Conservation (phyloP, 2,329 filamentous ascomycete genomes). For the Colletotrichum sp. region DNA sequence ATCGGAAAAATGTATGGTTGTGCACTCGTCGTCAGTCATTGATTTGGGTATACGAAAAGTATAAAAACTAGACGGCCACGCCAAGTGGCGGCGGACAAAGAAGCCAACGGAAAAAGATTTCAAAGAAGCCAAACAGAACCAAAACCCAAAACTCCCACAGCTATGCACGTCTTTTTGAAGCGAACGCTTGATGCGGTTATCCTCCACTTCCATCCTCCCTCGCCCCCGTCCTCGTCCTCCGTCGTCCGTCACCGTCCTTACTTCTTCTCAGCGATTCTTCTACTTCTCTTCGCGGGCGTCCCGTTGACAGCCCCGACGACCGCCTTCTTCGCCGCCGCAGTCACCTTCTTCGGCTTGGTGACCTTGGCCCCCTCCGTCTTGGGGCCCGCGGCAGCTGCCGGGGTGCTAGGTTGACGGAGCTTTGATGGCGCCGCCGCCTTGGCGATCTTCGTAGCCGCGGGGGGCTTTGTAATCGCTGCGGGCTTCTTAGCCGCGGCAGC, state of each 20-base stretch:
- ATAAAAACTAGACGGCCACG: background rate
- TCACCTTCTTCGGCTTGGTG: slow-evolving; percentile 20
- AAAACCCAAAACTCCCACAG: background rate
- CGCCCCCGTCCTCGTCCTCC: background rate
- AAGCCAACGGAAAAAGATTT: background rate
- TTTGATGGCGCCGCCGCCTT: background rate
- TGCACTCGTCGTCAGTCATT: no score
- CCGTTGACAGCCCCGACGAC: slow-evolving; percentile 10
- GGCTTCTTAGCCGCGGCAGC: background rate
- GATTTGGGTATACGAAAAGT: no score
- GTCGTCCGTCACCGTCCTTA: background rate
- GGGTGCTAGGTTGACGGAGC: background rate
- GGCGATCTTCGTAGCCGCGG: background rate
- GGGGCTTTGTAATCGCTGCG: background rate
- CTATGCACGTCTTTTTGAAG: background rate
- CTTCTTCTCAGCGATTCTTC: background rate
- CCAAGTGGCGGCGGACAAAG: background rate
- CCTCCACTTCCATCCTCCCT: background rate
- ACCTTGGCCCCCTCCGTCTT: slow-evolving; percentile 36
- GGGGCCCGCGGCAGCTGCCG: background rate
- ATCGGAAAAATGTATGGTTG: no score
- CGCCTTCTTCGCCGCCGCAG: slow-evolving; percentile 12
- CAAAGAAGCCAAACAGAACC: background rate
- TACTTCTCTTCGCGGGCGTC: slow-evolving; percentile 7
- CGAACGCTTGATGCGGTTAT: background rate